These are phyloP conservation scores for Bolboschoenus planiculmis DNA, from an alignment of 176 grass and related monocot species.

Conservation along the genomic window DNA sequence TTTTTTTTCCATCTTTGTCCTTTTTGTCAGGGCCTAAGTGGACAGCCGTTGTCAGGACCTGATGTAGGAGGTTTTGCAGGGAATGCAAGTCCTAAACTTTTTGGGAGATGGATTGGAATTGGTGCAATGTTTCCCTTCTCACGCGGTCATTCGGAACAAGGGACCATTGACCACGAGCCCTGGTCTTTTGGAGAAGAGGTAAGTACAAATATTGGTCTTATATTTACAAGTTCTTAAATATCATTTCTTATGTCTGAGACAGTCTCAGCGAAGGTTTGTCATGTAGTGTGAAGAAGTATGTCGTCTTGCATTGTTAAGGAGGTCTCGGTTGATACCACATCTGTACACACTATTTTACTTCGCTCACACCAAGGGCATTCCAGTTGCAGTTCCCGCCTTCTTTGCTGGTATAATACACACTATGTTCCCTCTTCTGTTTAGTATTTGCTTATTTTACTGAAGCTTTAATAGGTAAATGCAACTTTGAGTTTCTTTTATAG, in stretches of 20 bases:
- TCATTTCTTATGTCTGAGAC: not conserved
- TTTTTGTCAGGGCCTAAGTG: conserved; percentile 68
- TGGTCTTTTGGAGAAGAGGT: conserved; percentile 96
- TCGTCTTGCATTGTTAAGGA: conserved; percentile 82
- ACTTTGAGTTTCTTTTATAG: conserved; percentile 33
- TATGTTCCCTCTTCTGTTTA: not conserved
- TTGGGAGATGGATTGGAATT: conserved; percentile 93
- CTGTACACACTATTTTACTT: conserved; percentile 90
- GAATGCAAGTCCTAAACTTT: conserved; percentile 87
- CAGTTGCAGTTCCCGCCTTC: conserved; percentile 68
- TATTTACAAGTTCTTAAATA: not conserved
- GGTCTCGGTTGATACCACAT: conserved; percentile 71
- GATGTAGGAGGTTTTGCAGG: conserved; percentile 96
- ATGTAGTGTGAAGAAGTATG: conserved; percentile 91
- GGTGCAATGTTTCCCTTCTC: conserved; percentile 87
- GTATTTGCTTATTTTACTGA: not conserved
- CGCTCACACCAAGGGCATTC: conserved; percentile 62
- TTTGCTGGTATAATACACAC: conserved; percentile 84
- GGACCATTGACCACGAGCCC: conserved; percentile 77
- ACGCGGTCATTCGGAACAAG: conserved; percentile 71
- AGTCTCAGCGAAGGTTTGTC: not conserved
- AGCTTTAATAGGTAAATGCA: not conserved
- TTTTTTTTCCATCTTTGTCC: not conserved
- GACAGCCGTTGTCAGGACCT: conserved; percentile 85
- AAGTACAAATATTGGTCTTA: not conserved